phyloP scores from a whole-genome alignment of 805 yeast genomes.

The Yamadazyma paraphyllophila region DNA sequence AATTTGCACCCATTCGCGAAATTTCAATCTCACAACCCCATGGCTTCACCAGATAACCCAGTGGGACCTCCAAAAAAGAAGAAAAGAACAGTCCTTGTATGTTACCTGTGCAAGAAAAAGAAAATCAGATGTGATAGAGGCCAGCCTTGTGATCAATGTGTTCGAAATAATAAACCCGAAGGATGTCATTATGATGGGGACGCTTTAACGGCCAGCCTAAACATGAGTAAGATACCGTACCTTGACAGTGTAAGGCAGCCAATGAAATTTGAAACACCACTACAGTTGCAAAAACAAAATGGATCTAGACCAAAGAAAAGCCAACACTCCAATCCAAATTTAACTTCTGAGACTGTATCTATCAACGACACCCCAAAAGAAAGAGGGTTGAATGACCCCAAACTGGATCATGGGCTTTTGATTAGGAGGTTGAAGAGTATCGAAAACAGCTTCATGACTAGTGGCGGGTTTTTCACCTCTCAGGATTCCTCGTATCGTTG shows the following conservation, averaged over 20 bases:
- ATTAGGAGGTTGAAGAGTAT: conserved; percentile 6
- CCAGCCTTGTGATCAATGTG: conserved; percentile 35
- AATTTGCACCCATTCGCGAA: neutral
- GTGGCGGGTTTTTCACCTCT: neutral
- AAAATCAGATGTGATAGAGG: conserved; percentile 36
- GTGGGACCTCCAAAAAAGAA: conserved; percentile 16
- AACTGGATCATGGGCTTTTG: conserved; percentile 3
- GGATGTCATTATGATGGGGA: conserved; percentile 15
- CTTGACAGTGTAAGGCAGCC: conserved; percentile 14
- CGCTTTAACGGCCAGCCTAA: conserved; percentile 4
- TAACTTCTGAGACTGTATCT: too few relatives aligned
- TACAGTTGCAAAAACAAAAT: neutral
- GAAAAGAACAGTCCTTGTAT: conserved; percentile 39
- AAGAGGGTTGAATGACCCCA: neutral
- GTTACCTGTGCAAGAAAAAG: conserved; percentile 32
- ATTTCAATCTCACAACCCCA: neutral
- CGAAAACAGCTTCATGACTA: neutral
- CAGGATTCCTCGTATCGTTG: neutral
- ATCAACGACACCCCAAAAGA: too few relatives aligned
- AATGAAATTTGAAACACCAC: conserved; percentile 6
- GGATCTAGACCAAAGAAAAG: neutral
- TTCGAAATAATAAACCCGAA: conserved; percentile 21
- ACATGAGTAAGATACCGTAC: conserved; percentile 6
- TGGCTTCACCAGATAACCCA: neutral
- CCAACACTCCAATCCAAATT: too few relatives aligned